phyloP scores from a whole-genome alignment of 2,329 filamentous ascomycete species.

The Curvularia verruculosa region DNA sequence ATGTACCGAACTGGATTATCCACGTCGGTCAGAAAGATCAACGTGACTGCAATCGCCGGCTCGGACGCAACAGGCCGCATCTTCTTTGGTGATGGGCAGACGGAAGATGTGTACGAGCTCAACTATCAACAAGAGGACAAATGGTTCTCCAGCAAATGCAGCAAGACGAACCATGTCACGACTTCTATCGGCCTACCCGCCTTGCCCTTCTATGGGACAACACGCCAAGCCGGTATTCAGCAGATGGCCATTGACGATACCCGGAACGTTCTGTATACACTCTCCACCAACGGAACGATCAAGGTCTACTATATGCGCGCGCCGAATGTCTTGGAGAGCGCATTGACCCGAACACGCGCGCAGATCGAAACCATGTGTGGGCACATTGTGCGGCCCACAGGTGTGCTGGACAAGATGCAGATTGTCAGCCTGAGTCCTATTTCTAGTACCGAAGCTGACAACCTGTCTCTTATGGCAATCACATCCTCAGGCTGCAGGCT shows the following conservation, averaged over 20 bases:
- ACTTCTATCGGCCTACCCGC: constrained; percentile 68
- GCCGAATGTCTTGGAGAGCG: constrained; percentile 58
- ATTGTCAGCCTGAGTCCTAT: constrained; percentile 90
- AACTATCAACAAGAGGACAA: constrained; percentile 97
- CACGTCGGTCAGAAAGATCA: constrained; percentile 74
- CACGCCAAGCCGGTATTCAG: constrained; percentile 65
- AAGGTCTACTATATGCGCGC: constrained; percentile 86
- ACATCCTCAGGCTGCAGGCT: constrained; percentile 90
- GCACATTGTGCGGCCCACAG: constrained; percentile 77
- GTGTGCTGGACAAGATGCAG: constrained; percentile 69
- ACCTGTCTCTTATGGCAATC: constrained; percentile 86
- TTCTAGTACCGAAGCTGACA: constrained; percentile 75
- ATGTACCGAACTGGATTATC: constrained; percentile 91
- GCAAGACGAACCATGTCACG: constrained; percentile 86
- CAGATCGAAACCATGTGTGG: constrained; percentile 73
- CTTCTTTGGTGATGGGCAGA: constrained; percentile 82
- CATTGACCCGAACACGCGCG: constrained; percentile 60
- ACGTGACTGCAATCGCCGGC: constrained; percentile 78
- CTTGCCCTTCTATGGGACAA: constrained; percentile 34
- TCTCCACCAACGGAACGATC: constrained; percentile 87
- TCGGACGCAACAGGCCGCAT: constrained; percentile 83
- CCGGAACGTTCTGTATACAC: constrained; percentile 84
- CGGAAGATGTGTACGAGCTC: constrained; percentile 90
- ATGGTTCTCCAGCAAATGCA: constrained; percentile 90
- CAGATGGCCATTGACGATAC: constrained; percentile 90